Evolutionary conservation across 176 grass and related monocot species (phyloP), one percentile per base, ranked within the genome.

Genomic region (Oryza officinalis): DNA sequence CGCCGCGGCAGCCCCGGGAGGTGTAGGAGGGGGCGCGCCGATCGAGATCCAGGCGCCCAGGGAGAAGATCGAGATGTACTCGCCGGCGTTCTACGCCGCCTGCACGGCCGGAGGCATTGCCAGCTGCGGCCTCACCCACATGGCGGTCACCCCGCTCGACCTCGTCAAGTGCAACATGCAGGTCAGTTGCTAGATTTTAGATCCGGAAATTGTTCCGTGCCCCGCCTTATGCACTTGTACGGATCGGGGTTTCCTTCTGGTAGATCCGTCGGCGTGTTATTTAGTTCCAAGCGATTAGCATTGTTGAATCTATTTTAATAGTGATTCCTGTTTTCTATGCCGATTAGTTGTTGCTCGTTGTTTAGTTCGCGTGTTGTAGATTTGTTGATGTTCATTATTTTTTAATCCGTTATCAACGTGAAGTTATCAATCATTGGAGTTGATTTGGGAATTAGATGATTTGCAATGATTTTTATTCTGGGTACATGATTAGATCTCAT

Each of bases 81-180:
- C 97, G 4, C 97, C 93, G 1, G 67, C 70, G 71, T 99, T 89
- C 87, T 99, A 99, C 81, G 89, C 97, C 32, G 93, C 86, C 77
- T 94, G 97, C 80, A 96, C 97, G 3, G 91, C 87, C 4, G 91
- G 81, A 23, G 97, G 91, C 20, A 94, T 99, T 25, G 93, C 91
- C 65, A 91, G 91, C 83, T 99, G 91, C 65, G 93, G 97, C 8
- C 93, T 94, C 86, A 99, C 97, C 86, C 97, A 99, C 81, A 99
- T 38, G 93, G 76, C 91, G 75, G 89, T 96, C 91, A 99, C 97
- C 3, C 97, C 89, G 46, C 91, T 99, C 81, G 97, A 99, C 84
- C 86, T 99, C 38, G 91, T 99, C 27, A 99, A 99, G 89, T 99
- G 97, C 23, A 96, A 99, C 27, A 94, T 99, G 96, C 93, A 99